phyloP scores from a whole-genome alignment of 768 basidiomycete genomes.

The Collybia mongolica region DNA sequence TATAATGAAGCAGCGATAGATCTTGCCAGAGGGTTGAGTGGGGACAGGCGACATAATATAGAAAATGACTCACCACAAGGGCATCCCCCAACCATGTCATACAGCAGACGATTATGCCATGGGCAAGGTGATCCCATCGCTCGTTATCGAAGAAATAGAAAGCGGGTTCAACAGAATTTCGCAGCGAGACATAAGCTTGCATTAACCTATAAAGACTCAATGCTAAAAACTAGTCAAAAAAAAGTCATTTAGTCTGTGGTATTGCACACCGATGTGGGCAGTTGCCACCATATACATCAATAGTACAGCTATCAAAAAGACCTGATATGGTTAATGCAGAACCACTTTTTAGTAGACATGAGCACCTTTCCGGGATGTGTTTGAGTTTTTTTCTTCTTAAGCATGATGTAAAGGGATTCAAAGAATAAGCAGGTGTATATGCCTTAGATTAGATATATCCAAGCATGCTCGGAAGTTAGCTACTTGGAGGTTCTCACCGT shows the following conservation, averaged over 20 bases:
- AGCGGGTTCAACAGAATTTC: conserved; percentile 14
- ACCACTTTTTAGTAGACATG: background rate
- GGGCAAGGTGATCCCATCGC: conserved; percentile 21
- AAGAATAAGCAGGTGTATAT: too few species aligned
- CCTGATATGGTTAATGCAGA: conserved; percentile 4
- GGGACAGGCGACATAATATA: too few species aligned
- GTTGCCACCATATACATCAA: conserved; percentile 23
- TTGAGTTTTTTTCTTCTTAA: too few species aligned
- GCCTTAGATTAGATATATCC: too few species aligned
- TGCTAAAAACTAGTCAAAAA: too few species aligned
- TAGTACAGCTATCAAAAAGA: conserved; percentile 20
- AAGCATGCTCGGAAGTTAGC: too few species aligned
- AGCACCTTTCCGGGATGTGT: too few species aligned
- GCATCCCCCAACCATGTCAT: conserved; percentile 28
- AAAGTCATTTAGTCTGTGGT: background rate
- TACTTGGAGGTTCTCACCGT: too few species aligned
- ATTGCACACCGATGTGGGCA: conserved; percentile 19
- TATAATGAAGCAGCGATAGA: conserved; percentile 22
- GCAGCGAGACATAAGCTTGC: conserved; percentile 18
- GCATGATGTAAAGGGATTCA: too few species aligned
- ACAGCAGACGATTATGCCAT: conserved; percentile 18
- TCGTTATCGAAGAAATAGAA: conserved; percentile 20
- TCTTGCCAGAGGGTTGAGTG: conserved; percentile 4
- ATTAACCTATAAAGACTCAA: conserved; percentile 1
- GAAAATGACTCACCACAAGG: conserved; percentile 15